These are phyloP conservation scores for Penicillium salamii DNA, from an alignment of 495 filamentous ascomycete genomes.

Conservation along the genomic window DNA sequence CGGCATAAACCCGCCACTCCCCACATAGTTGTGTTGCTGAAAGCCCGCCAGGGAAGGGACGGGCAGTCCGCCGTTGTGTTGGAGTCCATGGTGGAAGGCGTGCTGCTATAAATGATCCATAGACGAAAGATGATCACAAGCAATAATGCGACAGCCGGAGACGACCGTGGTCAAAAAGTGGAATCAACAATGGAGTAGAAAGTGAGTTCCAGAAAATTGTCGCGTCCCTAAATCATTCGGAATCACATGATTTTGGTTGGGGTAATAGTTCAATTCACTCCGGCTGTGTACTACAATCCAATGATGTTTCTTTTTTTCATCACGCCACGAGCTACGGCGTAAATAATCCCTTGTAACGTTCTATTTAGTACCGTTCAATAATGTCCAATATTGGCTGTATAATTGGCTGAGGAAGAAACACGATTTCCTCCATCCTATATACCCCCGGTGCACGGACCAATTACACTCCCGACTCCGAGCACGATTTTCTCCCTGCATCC, in stretches of 20 bases:
- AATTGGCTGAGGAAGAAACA: not conserved
- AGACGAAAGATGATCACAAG: slow-evolving; percentile 3
- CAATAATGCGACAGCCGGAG: slow-evolving; percentile 3
- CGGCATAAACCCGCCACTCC: slow-evolving; percentile 46
- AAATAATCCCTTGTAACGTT: not conserved
- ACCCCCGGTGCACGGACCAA: slow-evolving; percentile 25
- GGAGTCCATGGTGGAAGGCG: slow-evolving; percentile 36
- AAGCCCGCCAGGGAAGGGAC: slow-evolving; percentile 41
- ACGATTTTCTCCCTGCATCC: slow-evolving; percentile 26
- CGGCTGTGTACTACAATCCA: not conserved
- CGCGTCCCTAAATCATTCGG: slow-evolving; percentile 8
- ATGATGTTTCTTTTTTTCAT: not conserved
- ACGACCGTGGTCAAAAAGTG: not conserved
- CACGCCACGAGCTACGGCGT: too few species aligned
- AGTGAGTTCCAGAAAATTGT: not conserved
- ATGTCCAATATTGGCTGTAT: not conserved
- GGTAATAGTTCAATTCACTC: slow-evolving; percentile 10
- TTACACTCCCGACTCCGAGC: slow-evolving; percentile 25
- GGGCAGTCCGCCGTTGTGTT: slow-evolving; percentile 42
- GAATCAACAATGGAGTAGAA: not conserved
- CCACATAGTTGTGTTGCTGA: slow-evolving; percentile 42
- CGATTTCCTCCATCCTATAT: slow-evolving; percentile 1
- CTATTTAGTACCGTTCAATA: not conserved
- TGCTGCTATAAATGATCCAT: slow-evolving; percentile 31
- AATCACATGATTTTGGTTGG: slow-evolving; percentile 28